Evolutionary conservation across 306 rosid genomes (phyloP), one percentile per base, ranked within the genome.

Genomic region (Quercus wislizeni): DNA sequence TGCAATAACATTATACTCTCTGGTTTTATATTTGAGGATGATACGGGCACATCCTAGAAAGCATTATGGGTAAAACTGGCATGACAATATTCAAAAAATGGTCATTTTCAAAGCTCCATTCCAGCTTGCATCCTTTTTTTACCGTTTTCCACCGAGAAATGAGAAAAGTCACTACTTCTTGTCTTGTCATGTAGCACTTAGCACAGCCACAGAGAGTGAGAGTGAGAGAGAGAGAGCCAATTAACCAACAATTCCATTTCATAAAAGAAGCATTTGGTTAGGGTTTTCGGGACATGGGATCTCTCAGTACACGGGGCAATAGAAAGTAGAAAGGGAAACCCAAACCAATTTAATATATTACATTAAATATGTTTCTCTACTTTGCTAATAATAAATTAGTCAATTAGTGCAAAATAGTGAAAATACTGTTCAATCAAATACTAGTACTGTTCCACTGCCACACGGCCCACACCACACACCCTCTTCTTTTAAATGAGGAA

Each of bases 181-280:
- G 91, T 89, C 88, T 88, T 90, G 94, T 91, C 98, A 86, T 80
- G 61, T 87, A 93, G 90, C 91, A 83, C 87, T 79, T 76, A 38
- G 80, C 85, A 73, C 78, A 52, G 85, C 43, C 46, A 38, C 3
- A 38, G 46, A 38, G 46, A 1, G 46, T 7, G 79, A n/a, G 69
- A 55, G 61, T 49, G 80, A 70, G 65, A 74, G 79, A 51, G 63
- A 80, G 30, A 30, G 80, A 56, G 81, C 84, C 90, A 90, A 67
- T 83, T 46, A 56, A 17, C 21, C 76, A 71, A 74, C 91, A 91
- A 85, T 74, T 80, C 71, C 80, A 70, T 67, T 68, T 69, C 46
- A 7, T 38, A 38, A 38, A 38, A 7, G 71, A 76, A 80, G 75
- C 90, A 86, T 80, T 76, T 89, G 85, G 88, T 82, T 86, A 81